Percentiles rank a stretch among this genome's conserved stretches.
Evolutionary conservation across 495 filamentous ascomycete species (phyloP).

Genomic region (Xylaria castorea): DNA sequence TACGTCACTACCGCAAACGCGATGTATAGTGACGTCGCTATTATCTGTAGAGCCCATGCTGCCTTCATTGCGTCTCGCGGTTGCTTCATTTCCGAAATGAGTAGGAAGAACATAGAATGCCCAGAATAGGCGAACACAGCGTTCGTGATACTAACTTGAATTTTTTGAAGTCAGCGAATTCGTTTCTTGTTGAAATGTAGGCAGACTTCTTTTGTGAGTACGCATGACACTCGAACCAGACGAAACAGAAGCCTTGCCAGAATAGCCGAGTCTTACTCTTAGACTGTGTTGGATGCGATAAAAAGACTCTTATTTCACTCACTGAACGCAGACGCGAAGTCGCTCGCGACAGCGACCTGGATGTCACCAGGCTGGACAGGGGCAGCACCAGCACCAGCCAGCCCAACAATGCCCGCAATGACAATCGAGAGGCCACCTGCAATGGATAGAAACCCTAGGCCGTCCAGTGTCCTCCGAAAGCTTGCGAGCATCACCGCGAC

Average conservation of each 20-base stretch:
- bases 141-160: conserved; percentile 61
- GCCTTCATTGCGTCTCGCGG: conserved; percentile 60
- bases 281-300: not conserved
- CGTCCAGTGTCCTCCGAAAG: conserved; percentile 66
- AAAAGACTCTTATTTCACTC: not conserved
- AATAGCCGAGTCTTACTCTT: not conserved
- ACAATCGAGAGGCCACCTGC: conserved; percentile 60
- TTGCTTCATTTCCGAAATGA: conserved; percentile 69
- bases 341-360: conserved; percentile 35
- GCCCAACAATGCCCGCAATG: conserved; percentile 64
- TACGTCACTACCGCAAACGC: conserved; percentile 69
- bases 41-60: conserved; percentile 62
- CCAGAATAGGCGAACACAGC: conserved; percentile 70
- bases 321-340: conserved; percentile 48
- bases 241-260: not conserved
- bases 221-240: not conserved
- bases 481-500: conserved; percentile 60
- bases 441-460: conserved; percentile 64
- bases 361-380: conserved; percentile 34
- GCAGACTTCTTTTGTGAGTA: not conserved
- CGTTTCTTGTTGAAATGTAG: not conserved
- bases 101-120: conserved; percentile 72
- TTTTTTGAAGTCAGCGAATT: not conserved
- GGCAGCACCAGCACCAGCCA: conserved; percentile 56
- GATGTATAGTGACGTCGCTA: conserved; percentile 65